Base-by-base conservation (phyloP, 2,329 filamentous ascomycete genomes). In the Aspergillus bombycis region DNA sequence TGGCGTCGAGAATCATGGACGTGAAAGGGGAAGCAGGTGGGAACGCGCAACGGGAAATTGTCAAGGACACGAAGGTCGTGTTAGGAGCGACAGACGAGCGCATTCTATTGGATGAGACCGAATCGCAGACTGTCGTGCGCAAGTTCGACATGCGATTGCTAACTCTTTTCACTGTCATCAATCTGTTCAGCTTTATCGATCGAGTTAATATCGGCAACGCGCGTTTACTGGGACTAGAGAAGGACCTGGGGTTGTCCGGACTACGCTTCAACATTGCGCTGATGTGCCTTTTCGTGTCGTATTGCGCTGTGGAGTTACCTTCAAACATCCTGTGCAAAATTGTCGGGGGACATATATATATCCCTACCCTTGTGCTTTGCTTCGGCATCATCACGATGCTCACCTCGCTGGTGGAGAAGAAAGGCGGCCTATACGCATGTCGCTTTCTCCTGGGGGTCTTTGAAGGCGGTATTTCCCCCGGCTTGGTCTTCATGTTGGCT, bases 191-290 rank as follows among this genome's bases (percentile, higher is more conserved):
- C 19, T 70, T 70, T 54, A 61, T 72, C 23, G 69, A 72, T 38
- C 62, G 77, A 43, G 72, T 71, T 19, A 80, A 80, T 52, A 78
- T 79, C 46, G 77, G 78, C 50, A 79, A 79, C 64, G 77, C 77
- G n/a, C 74, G 74, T 46, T 73, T 78, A 19, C 72, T 69, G 30
- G 69, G 70, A 8, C 60, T 75, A 21, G 58, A 64, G 30, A 62
- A 67, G 8, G 71, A 74, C 45, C 69, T 77, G 32, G 53, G 70
- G 1, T 68, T 77, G 43, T 58, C 66, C 1, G 69, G 71, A 10
- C 59, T 67, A 19, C 67, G 76, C 59, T 80, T 77, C 70, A 80
- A 78, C 63, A 71, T 74, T 43, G 71, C 76, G 4, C 26, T 63
- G 52, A 56, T 34, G 55, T 41, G 52, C 14, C 43, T 57, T 4